These are phyloP conservation scores for Teratosphaeria gauchensis DNA, from an alignment of 2,329 filamentous ascomycete genomes.

Conservation along the genomic window DNA sequence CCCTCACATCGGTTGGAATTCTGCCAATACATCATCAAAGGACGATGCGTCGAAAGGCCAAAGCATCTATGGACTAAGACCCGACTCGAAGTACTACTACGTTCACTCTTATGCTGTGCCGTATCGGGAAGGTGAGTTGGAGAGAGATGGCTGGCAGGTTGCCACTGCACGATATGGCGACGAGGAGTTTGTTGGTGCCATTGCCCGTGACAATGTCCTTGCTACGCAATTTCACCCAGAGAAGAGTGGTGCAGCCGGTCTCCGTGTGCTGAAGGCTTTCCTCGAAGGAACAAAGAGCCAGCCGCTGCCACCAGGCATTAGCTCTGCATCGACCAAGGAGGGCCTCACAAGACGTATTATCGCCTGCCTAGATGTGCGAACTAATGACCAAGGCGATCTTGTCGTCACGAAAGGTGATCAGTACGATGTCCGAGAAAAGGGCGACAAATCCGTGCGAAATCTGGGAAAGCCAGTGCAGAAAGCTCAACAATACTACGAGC, in stretches of 20 bases:
- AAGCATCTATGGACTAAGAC: constrained; percentile 67
- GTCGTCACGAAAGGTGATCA: constrained; percentile 98
- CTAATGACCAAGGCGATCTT: constrained; percentile 88
- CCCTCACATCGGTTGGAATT: constrained; percentile 99
- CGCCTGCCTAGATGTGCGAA: constrained; percentile 88
- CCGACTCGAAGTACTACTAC: constrained; percentile 94
- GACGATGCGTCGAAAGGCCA: constrained; percentile 32
- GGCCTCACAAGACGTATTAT: constrained; percentile 89
- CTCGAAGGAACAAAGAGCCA: constrained; percentile 58
- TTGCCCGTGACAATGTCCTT: constrained; percentile 75
- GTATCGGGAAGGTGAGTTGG: constrained; percentile 63
- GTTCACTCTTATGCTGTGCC: constrained; percentile 88
- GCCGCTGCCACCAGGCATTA: constrained; percentile 36
- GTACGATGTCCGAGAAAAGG: constrained; percentile 93
- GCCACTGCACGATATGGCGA: constrained; percentile 79
- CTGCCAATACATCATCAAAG: constrained; percentile 54
- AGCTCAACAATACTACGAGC: constrained; percentile 87
- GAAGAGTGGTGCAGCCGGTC: constrained; percentile 83
- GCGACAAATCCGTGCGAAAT: constrained; percentile 62
- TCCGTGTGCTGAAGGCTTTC: constrained; percentile 78
- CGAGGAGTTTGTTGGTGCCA: constrained; percentile 84
- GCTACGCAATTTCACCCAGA: constrained; percentile 97
- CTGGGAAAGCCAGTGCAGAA: constrained; percentile 95
- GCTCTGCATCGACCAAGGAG: constrained; percentile 35
- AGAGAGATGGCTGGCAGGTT: constrained; percentile 80